phyloP scores from a whole-genome alignment of 169 alveolate species.

The Hepatocystis sp. region DNA sequence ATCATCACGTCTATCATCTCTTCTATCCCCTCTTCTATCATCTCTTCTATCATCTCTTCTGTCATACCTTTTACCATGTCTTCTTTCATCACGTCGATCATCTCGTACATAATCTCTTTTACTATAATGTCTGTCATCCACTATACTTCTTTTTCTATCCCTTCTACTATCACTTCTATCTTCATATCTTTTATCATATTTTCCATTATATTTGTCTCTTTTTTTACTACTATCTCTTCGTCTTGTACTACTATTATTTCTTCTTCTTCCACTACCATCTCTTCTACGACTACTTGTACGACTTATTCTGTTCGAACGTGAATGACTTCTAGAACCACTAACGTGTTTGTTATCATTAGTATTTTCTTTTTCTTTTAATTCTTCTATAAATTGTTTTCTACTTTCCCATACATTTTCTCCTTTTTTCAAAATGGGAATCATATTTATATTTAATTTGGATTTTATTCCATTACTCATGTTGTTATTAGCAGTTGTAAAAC shows the following conservation, averaged over 20 bases:
- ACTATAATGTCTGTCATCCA: slow-evolving; percentile 2
- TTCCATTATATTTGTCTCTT: slow-evolving; percentile 9
- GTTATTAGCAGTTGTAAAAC: too few species aligned
- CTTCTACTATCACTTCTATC: background rate
- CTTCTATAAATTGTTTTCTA: slow-evolving; percentile 45
- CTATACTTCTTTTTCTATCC: background rate
- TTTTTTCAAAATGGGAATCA: slow-evolving; percentile 59
- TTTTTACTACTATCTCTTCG: slow-evolving; percentile 11
- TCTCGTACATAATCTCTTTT: slow-evolving; percentile 13
- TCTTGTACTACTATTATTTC: slow-evolving; percentile 15
- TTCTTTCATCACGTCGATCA: slow-evolving; percentile 15
- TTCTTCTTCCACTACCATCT: slow-evolving; percentile 21
- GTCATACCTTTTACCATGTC: slow-evolving; percentile 7
- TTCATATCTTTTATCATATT: slow-evolving; percentile 16
- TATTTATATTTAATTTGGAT: too few species aligned
- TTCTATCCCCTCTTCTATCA: slow-evolving; percentile 4
- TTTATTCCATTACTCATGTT: too few species aligned
- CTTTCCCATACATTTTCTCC: slow-evolving; percentile 77
- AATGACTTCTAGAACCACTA: slow-evolving; percentile 38
- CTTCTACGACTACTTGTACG: slow-evolving; percentile 40
- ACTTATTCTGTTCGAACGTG: slow-evolving; percentile 38
- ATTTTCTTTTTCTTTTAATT: slow-evolving; percentile 27
- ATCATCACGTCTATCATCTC: slow-evolving; percentile 15
- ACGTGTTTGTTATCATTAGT: slow-evolving; percentile 28
- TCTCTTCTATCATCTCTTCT: slow-evolving; percentile 4